These are phyloP conservation scores for Suhomyces yuchorum DNA, from an alignment of 1,139 yeast genomes.

Conservation along the genomic window DNA sequence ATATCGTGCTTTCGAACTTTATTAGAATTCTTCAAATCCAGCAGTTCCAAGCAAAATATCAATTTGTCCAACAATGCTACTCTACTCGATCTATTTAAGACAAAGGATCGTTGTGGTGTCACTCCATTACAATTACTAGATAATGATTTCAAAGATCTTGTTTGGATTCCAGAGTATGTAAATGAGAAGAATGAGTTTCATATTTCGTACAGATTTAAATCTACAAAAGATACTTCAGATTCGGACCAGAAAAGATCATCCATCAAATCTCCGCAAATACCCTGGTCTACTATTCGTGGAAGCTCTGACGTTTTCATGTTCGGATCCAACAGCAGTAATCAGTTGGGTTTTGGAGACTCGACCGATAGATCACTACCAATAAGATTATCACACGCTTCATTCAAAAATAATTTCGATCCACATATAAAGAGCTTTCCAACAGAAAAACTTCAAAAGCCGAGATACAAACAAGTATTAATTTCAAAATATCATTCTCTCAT, in stretches of 20 bases:
- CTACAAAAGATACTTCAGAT: constrained; percentile 8
- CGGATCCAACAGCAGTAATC: constrained; percentile 68
- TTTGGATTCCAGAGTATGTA: constrained; percentile 50
- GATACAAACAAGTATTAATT: constrained; percentile 49
- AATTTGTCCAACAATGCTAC: constrained; percentile 24
- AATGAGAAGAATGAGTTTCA: constrained; percentile 32
- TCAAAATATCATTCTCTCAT: constrained; percentile 71
- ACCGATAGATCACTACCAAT: constrained; percentile 52
- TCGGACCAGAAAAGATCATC: constrained; percentile 7
- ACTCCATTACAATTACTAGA: constrained; percentile 64
- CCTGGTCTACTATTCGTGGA: constrained; percentile 44
- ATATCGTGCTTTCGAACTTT: constrained; percentile 57
- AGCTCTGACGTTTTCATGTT: constrained; percentile 64
- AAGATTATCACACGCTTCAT: constrained; percentile 27
- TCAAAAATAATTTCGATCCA: constrained; percentile 12
- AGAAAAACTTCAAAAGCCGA: constrained; percentile 33
- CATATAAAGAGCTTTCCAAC: constrained; percentile 7
- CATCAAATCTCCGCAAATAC: constrained; percentile 12
- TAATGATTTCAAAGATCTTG: constrained; percentile 43
- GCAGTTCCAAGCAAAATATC: constrained; percentile 16
- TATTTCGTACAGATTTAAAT: constrained; percentile 26
- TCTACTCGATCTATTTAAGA: constrained; percentile 43
- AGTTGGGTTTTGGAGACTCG: constrained; percentile 69
- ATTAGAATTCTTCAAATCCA: constrained; percentile 34
- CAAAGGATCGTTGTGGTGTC: constrained; percentile 66